Evolutionary conservation across 116 monocot genomes (phyloP), one percentile per base, ranked within the genome.

Genomic region (Dioscorea cayenensis): DNA sequence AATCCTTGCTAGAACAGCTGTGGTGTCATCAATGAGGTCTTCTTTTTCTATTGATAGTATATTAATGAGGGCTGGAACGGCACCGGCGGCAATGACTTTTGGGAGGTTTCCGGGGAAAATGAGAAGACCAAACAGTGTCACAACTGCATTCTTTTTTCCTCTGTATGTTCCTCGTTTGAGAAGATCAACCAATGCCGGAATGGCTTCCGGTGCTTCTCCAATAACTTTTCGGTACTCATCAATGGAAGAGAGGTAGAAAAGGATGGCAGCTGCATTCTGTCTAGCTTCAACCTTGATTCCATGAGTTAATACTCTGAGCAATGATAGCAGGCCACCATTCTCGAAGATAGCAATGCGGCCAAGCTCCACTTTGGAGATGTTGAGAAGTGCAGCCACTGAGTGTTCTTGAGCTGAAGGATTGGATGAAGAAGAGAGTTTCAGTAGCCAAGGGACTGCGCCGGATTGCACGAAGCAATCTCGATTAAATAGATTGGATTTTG

Each of bases 181-280:
- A 71, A 92, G 64, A 58, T 78, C 68, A 8, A 89, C 80, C 18
- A 95, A 66, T 13, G 82, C 70, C 1, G 81, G 80, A 16, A 95
- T 87, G 1, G 89, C 92, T 9, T 79, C 84, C 2, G 81, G 81
- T 7, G 83, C 64, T 32, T 82, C 84, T 14, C 95, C 89, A 3
- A 95, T 89, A 60, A 76, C 80, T 22, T 60, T 36, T 3, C 87
- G 79, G 77, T 84, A 87, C 36, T 84, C 84, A 7, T 79, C 75
- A 9, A 77, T 70, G 17, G 86, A 69, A 5, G 90, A 78, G 55
- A 95, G 82, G 79, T 89, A 89, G 78, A 92, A 92, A 32, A 95
- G 51, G 23, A 90, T 74, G 2, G 84, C 89, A 0, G 87, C 92
- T 10, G 95, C 92, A 37, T 87, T 89, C 51, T 92, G 84, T 60